Base-by-base conservation (phyloP, 441 rosid species). In the Codiaeum variegatum region DNA sequence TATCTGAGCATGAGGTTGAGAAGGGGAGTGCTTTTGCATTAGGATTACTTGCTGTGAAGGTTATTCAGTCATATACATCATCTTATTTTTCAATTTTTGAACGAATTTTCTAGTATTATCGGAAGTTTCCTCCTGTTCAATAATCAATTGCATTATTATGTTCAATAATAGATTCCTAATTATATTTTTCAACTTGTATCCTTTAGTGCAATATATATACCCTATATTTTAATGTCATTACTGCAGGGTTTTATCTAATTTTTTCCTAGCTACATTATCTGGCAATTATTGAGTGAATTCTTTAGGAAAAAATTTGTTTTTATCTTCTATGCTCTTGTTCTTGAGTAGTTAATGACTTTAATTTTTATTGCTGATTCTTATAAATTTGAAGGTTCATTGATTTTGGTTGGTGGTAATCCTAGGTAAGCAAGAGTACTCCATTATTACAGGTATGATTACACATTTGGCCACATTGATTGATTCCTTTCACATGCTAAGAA, bases 361-460 rank as follows among this genome's bases (percentile, higher is more conserved):
- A n/a, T 32, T 63, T 63, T 38, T 26, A 4, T 58, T 63, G 42
- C 46, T 15, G 65, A 28, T 19, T 58, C 46, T 54, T 51, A 28
- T 67, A 58, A 7, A 54, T 73, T 69, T 40, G 52, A 59, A 70
- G 98, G 97, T 72, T 95, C 97, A 58, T 66, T 95, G 82, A 83
- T 95, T 78, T 81, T 95, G 87, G 78, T 95, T 69, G 93, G 98
- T 72, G 98, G 99, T 70, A 95, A 95, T 77, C 99, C 97, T 67
- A 96, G 97, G 90, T 95, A 77, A 98, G 99, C 79, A 95, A 95
- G 83, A 90, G 99, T 76, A 95, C 99, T n/a, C 78, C 91, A 71
- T 76, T 91, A 67, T 82, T 94, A 82, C 98, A 94, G 91, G 98
- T 91, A 62, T 19, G 36, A 64, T n/a, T n/a, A 18, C 32, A 65